Percentiles rank a stretch among this genome's conserved stretches.
Conservation (phyloP, 441 rosid genomes). For the Rhodomyrtus psidioides region DNA sequence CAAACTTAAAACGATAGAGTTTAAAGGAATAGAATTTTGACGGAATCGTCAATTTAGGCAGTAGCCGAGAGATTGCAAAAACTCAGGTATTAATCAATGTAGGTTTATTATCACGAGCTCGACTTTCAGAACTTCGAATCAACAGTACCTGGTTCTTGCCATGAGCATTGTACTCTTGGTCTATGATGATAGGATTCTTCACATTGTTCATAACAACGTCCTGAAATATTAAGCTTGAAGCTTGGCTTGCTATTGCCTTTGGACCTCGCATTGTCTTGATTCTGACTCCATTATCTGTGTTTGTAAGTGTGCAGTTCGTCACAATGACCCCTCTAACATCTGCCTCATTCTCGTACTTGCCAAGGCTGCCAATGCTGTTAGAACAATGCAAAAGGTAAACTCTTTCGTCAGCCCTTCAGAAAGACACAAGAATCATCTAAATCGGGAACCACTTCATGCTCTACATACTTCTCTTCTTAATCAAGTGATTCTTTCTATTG, state of each 20-base stretch:
- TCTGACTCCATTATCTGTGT: constrained; percentile 34
- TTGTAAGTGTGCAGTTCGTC: not conserved
- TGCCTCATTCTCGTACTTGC: constrained; percentile 5
- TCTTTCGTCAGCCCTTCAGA: not conserved
- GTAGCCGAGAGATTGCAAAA: not conserved
- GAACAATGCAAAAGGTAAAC: not conserved
- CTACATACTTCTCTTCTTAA: not conserved
- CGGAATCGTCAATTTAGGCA: not conserved
- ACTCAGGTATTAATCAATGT: not conserved
- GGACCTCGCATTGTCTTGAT: constrained; percentile 63
- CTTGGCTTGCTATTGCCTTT: constrained; percentile 29
- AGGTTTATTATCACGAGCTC: not conserved
- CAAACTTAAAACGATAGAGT: not conserved
- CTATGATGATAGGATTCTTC: constrained; percentile 59
- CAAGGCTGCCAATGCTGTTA: constrained; percentile 26
- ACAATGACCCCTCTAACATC: constrained; percentile 5
- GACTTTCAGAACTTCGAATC: not conserved
- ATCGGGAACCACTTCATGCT: not conserved
- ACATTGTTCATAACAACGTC: constrained; percentile 41
- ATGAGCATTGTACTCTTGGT: constrained; percentile 42
- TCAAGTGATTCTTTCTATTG: not conserved
- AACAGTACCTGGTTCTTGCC: not conserved
- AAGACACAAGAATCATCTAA: not conserved
- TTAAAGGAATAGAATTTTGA: not conserved
- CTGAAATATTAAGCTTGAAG: constrained; percentile 24